Evolutionary conservation across 331 rosid species (phyloP), one percentile per base, ranked within the genome.

Genomic region (Pyracantha coccinea): DNA sequence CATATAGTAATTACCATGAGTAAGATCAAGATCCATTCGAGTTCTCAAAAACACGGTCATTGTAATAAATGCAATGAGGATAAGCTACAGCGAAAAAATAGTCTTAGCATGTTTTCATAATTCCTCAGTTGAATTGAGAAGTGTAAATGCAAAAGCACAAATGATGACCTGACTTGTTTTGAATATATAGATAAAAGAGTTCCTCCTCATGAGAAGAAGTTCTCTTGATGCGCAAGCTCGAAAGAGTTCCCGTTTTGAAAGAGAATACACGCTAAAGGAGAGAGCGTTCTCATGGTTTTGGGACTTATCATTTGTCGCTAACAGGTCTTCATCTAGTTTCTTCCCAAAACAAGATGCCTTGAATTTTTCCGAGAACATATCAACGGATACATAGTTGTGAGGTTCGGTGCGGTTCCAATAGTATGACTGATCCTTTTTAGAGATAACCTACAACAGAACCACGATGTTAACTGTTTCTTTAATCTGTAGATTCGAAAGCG

Each of bases 11-110:
- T 80, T 85, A 29, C 85, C 88, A 76, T 87, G 88, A 54, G 75
- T 32, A 35, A 35, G 50, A 75, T 85, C 85, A 74, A 83, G 57
- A 23, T 80, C 62, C 94, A 83, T 85, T 69, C 74, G 69, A 62
- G 90, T 82, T 62, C 91, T 80, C 67, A 87, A 66, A 73, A 89
- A 89, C 54, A 87, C 86, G 14, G 94, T 87, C 94, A 89, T 87
- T 10, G 87, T 85, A 61, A 82, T 82, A 28, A 72, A 71, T 72
- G 89, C 82, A 52, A 77, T 33, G 71, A 85, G 76, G 31, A 84
- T 62, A 73, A 89, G 88, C 94, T 89, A 91, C 85, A 81, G 66
- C 12, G 24, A 58, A 21, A 59, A 76, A 41, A 1, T 41, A 15
- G 32, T 10, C 23, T 35, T 31, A 17, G 20, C 19, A 47, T 67